Percentiles rank a stretch among this genome's conserved stretches.
phyloP scores from a whole-genome alignment of 2,329 filamentous ascomycete genomes.

The Diplodia mutila region DNA sequence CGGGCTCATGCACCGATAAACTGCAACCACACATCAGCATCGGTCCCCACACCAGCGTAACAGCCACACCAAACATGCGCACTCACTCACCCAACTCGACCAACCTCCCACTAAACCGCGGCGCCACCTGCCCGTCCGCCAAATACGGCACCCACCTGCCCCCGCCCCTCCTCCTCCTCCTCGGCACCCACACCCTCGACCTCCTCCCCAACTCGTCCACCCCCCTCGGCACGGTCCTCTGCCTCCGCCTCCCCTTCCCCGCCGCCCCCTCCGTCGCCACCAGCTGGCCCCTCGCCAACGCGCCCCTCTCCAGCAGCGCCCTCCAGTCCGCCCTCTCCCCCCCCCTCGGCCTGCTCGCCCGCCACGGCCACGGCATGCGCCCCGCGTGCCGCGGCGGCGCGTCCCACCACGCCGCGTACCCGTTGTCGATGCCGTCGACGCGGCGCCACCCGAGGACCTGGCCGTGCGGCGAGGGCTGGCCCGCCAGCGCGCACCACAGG shows the following conservation, averaged over 20 bases:
- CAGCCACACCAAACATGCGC: not conserved
- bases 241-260: not conserved
- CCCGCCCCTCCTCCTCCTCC: no score
- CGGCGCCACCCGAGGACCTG: not conserved
- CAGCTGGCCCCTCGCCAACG: not conserved
- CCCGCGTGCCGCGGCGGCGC: not conserved
- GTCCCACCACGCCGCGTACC: not conserved
- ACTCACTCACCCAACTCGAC: slow-evolving; percentile 4
- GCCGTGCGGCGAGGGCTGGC: not conserved
- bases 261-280: not conserved
- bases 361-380: not conserved
- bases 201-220: not conserved
- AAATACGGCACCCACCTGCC: not conserved
- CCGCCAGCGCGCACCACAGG: not conserved
- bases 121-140: not conserved
- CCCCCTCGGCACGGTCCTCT: not conserved
- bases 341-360: not conserved
- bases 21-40: not conserved
- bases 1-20: not conserved
- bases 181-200: not conserved
- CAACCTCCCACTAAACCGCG: not conserved
- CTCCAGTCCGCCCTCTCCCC: not conserved
- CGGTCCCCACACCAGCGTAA: no score
- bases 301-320: not conserved
- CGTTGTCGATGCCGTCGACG: not conserved